Conservation (phyloP, 371 early-diverging fungal species). For the Apophysomyces elegans region DNA sequence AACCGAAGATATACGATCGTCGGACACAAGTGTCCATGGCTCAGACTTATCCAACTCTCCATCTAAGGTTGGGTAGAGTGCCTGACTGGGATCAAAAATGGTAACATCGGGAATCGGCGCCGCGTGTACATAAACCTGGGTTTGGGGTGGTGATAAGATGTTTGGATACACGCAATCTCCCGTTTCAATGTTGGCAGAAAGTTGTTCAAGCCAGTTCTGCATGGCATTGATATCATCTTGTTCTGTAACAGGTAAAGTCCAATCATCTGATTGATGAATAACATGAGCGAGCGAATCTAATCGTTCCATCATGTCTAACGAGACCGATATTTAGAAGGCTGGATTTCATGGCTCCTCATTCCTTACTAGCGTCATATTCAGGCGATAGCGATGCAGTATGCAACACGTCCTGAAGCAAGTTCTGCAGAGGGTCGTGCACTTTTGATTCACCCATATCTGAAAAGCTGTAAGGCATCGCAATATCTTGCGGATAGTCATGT, state of each 20-base stretch:
- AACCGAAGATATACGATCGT: conserved; percentile 1
- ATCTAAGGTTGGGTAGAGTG: conserved; percentile 3
- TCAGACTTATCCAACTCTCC: conserved; percentile 8
- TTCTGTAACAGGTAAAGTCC: conserved; percentile 41
- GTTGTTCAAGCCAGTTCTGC: conserved; percentile 55
- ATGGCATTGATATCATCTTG: conserved; percentile 45
- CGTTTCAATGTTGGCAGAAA: conserved; percentile 48
- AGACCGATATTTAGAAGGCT: neutral
- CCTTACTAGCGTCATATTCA: conserved; percentile 54
- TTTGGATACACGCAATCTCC: conserved; percentile 34
- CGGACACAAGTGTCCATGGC: neutral
- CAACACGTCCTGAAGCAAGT: conserved; percentile 49
- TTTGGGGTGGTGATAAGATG: conserved; percentile 17
- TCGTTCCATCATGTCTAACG: conserved; percentile 53
- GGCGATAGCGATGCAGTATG: conserved; percentile 41
- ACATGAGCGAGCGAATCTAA: conserved; percentile 44
- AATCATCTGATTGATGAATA: conserved; percentile 27
- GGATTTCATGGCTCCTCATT: neutral
- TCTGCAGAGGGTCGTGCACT: conserved; percentile 39
- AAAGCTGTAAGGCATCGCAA: neutral
- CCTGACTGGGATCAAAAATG: neutral
- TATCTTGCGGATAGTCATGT: neutral
- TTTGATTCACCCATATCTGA: conserved; percentile 1
- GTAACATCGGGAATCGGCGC: conserved; percentile 13
- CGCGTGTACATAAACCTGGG: conserved; percentile 1